Evolutionary conservation across 1,284 basidiomycete species (phyloP).

Genomic region (Cryptococcus sp.): DNA sequence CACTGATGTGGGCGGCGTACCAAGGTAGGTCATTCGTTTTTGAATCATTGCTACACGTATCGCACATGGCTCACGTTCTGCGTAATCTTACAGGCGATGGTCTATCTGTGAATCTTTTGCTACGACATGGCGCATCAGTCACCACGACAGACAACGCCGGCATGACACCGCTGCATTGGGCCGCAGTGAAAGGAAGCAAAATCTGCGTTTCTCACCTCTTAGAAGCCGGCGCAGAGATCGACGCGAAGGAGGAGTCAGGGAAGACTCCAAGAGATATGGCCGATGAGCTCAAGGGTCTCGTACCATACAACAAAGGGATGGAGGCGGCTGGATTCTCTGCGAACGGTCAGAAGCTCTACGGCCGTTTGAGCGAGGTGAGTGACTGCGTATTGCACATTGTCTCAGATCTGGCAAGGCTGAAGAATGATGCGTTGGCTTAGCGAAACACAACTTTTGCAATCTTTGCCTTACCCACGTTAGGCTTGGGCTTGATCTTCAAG

Average conservation of each 20-base stretch:
- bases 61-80: not conserved
- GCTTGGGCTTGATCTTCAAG: slow-evolving; percentile 78
- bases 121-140: slow-evolving; percentile 82
- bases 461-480: slow-evolving; percentile 74
- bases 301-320: slow-evolving; percentile 82
- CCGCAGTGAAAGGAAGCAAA: slow-evolving; percentile 92
- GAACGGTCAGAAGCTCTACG: slow-evolving; percentile 69
- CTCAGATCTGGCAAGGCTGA: slow-evolving; percentile 5
- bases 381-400: not conserved
- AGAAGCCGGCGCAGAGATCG: slow-evolving; percentile 80
- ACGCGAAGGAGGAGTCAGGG: slow-evolving; percentile 77
- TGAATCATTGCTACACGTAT: not conserved
- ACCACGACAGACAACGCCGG: slow-evolving; percentile 76
- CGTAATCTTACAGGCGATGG: slow-evolving; percentile 69
- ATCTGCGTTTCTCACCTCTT: slow-evolving; percentile 79
- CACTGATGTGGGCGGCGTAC: slow-evolving; percentile 99
- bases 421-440: slow-evolving; percentile 49
- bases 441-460: slow-evolving; percentile 79
- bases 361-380: slow-evolving; percentile 69
- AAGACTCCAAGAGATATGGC: slow-evolving; percentile 95
- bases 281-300: slow-evolving; percentile 82
- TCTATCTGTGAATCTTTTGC: slow-evolving; percentile 84
- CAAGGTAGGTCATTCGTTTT: slow-evolving; percentile 58
- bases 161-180: slow-evolving; percentile 94
- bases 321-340: slow-evolving; percentile 65